Percentiles rank a stretch among this genome's conserved stretches.
Evolutionary conservation across 1,284 basidiomycete genomes (phyloP).

Genomic region (Earliella scabrosa): DNA sequence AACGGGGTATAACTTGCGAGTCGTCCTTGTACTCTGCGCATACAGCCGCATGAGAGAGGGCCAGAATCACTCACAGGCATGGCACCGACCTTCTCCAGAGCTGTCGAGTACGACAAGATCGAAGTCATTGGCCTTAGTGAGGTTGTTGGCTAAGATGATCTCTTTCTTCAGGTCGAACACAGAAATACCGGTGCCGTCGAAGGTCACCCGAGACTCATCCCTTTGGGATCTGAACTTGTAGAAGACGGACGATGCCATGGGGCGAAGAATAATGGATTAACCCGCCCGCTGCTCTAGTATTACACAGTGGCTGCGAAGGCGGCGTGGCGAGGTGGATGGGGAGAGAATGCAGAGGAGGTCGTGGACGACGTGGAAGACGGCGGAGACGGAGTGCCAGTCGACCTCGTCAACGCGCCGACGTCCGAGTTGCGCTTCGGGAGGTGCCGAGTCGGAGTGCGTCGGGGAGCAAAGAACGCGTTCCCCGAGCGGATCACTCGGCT

Average conservation of each 20-base stretch:
- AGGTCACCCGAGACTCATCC: conserved; percentile 93
- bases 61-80: no score
- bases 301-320: conserved; percentile 14
- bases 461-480: background rate
- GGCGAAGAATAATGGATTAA: conserved; percentile 32
- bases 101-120: conserved; percentile 89
- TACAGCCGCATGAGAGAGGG: background rate
- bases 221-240: conserved; percentile 98
- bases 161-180: conserved; percentile 99
- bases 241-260: conserved; percentile 94
- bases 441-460: conserved; percentile 6
- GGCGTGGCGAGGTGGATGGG: background rate
- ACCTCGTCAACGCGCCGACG: background rate
- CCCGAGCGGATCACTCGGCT: background rate
- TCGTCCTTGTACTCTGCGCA: conserved; percentile 90
- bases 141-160: conserved; percentile 95
- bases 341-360: background rate
- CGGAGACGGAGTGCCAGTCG: background rate
- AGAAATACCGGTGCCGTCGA: conserved; percentile 98
- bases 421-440: no score
- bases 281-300: conserved; percentile 7
- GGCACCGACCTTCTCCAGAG: conserved; percentile 80
- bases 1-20: conserved; percentile 88
- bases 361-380: background rate
- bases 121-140: conserved; percentile 96